Base-by-base conservation (phyloP, 495 filamentous ascomycete species). In the Aspergillus conjunctus region DNA sequence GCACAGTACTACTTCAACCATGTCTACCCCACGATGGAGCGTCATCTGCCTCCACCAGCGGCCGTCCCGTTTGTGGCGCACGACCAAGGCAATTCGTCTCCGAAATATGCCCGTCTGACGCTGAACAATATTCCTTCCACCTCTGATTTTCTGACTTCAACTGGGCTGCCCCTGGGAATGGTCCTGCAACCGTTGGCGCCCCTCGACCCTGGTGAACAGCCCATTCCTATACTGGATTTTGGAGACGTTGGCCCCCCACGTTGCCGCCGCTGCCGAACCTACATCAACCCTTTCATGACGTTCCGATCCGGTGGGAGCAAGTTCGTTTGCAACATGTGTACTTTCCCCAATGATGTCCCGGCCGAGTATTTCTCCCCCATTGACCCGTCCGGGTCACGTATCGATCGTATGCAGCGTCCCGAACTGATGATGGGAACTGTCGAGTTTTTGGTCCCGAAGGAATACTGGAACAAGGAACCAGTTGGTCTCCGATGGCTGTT, bases 261-360 rank as follows among this genome's bases (percentile, higher is more conserved):
- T 67, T 99, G 94, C 76, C 86, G 92, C 68, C 83, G 94, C 76
- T 99, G 94, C 76, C 80, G 94, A 68, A 89, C 94, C 14, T 99
- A 99, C 73, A 96, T 99, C 74, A 99, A 99, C 68, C 94, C 94
- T 11, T 99, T 98, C 72, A 97, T 98, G 94, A 89, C 89, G 57
- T 99, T 99, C 80, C 83, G 88, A 50, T 90, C 90, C 5, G 94
- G 93, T 26, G 94, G 94, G 34, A 97, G 91, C 74, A 95, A 93
- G 71, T 97, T 97, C 67, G 91, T 95, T 56, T 99, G 94, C 75
- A 99, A 99, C 68, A 93, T 99, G 80, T 99, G 94, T 77, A 93
- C 88, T 21, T 97, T 97, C 75, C 91, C 95, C 4, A 98, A 98
- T 71, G 95, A 99, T 73, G 93, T 95, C 6, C 80, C 91, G 1